phyloP scores from a whole-genome alignment of 805 yeast species.

The Teunomyces stri region DNA sequence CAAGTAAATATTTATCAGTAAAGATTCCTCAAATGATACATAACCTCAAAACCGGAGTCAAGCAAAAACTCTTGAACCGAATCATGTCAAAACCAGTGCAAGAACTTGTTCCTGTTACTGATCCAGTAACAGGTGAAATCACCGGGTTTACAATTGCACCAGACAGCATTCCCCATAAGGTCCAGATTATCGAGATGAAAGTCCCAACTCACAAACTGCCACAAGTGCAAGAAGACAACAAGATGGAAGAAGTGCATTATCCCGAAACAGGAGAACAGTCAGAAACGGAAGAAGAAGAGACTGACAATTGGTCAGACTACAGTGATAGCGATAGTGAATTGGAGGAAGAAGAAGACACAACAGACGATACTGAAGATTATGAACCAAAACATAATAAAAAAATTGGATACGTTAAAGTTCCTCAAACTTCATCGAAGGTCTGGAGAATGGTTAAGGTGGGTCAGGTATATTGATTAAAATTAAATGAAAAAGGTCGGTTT shows the following conservation, averaged over 20 bases:
- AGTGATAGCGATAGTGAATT: neutral
- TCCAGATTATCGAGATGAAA: neutral
- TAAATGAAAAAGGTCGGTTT: no score
- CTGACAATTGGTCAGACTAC: neutral
- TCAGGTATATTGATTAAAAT: no score
- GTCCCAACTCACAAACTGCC: neutral
- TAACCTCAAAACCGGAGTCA: conserved; percentile 8
- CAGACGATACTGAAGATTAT: neutral
- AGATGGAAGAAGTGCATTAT: no score
- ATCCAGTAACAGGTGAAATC: conserved; percentile 5
- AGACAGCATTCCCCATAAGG: neutral
- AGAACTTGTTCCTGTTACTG: conserved; percentile 6
- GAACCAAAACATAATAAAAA: neutral
- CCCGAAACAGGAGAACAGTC: no score
- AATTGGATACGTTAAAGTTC: no score
- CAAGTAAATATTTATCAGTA: neutral
- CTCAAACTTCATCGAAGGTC: no score
- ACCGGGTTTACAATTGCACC: neutral
- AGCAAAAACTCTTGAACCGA: conserved; percentile 8
- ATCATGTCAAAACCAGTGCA: conserved; percentile 8
- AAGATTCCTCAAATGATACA: conserved; percentile 3
- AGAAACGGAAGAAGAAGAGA: conserved; percentile 5
- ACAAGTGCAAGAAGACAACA: no score
- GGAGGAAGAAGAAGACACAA: neutral
- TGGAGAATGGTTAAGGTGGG: no score